Evolutionary conservation across 352 stramenopile species (phyloP).

Genomic region (Blastocystis sp.): DNA sequence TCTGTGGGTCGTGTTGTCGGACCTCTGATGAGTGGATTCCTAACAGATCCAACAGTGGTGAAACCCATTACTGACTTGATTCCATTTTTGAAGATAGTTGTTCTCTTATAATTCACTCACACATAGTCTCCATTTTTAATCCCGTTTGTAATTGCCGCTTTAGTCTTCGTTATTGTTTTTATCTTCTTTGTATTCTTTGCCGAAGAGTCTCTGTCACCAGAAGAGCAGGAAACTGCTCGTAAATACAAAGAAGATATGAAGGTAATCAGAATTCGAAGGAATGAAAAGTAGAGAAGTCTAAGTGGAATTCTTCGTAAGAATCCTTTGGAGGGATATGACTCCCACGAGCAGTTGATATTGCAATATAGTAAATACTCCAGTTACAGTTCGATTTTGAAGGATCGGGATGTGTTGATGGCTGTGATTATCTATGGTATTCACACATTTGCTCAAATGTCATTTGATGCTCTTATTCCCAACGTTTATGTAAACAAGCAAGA

Average conservation of each 20-base stretch:
- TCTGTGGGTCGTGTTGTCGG: conserved; percentile 40
- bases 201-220: conserved; percentile 11
- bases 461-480: conserved; percentile 12
- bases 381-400: conserved; percentile 22
- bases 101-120: not conserved
- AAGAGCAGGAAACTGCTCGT: conserved; percentile 21
- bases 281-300: not conserved
- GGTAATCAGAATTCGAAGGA: not conserved
- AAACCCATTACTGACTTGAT: not conserved
- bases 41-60: not conserved
- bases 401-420: conserved; percentile 14
- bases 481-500: not conserved
- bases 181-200: not conserved
- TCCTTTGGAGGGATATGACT: not conserved
- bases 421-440: not conserved
- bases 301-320: conserved; percentile 22
- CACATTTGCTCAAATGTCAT: conserved; percentile 17
- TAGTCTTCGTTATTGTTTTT: not conserved
- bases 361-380: conserved; percentile 48
- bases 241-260: conserved; percentile 39
- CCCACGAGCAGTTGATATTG: conserved; percentile 38
- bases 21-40: conserved; percentile 28
- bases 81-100: conserved; percentile 1
- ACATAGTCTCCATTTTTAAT: conserved; percentile 22
- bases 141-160: not conserved